A percentile compares a stretch with the other conserved stretches of the same genome.
Evolutionary conservation across 768 basidiomycete species (phyloP).

Genomic region (Leucogyrophana mollusca): DNA sequence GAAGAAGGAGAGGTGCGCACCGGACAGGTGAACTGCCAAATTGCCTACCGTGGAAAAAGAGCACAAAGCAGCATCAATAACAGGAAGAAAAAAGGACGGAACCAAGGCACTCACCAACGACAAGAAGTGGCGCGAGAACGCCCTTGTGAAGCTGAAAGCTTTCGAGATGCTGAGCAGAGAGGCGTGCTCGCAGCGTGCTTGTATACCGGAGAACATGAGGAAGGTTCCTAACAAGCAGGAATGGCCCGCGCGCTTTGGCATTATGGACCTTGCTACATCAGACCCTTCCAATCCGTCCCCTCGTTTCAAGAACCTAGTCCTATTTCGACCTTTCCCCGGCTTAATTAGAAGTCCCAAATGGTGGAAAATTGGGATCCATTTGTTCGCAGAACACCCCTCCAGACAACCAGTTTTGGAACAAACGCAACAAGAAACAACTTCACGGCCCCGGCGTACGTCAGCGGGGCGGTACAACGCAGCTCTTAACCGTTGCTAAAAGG

Average conservation of each 20-base stretch:
- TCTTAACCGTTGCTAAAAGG: neutral
- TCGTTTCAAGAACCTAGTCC: constrained; percentile 25
- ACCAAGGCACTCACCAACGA: too few relatives aligned
- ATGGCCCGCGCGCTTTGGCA: constrained; percentile 13
- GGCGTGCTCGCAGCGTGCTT: constrained; percentile 22
- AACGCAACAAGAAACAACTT: neutral
- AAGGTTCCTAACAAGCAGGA: constrained; percentile 16
- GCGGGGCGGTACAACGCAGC: constrained; percentile 22
- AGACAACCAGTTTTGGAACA: constrained; percentile 13
- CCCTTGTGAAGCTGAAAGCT: constrained; percentile 4
- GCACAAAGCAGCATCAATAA: constrained; percentile 14
- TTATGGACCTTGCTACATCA: constrained; percentile 6
- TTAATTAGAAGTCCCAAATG: constrained; percentile 28
- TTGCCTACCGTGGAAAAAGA: constrained; percentile 32
- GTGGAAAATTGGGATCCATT: constrained; percentile 18
- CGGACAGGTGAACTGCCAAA: constrained; percentile 13
- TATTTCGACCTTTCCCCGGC: constrained; percentile 24
- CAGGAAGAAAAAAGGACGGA: constrained; percentile 1
- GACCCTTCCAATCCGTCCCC: constrained; percentile 15
- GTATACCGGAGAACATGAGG: constrained; percentile 28
- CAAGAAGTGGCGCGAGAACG: constrained; percentile 7
- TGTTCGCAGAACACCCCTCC: constrained; percentile 18
- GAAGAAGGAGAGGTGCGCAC: constrained; percentile 17
- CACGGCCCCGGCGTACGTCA: constrained; percentile 10
- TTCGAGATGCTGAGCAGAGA: constrained; percentile 28